Evolutionary conservation across 441 rosid species (phyloP).

Genomic region (Capsella rubella): DNA sequence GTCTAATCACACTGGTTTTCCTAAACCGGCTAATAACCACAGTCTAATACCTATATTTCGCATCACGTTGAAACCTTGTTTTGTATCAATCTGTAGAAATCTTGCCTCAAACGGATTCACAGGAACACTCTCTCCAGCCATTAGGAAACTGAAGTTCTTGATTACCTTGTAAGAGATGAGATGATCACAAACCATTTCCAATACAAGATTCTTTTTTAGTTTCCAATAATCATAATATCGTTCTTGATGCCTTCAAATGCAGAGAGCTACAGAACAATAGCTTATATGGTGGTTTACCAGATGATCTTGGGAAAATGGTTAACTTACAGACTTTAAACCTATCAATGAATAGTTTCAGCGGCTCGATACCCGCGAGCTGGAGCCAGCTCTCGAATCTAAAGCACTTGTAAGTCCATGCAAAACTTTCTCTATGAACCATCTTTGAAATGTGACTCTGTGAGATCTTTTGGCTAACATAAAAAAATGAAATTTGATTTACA

Average conservation of each 20-base stretch:
- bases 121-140: constrained; percentile 80
- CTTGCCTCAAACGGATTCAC: constrained; percentile 80
- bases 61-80: constrained; percentile 5
- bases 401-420: constrained; percentile 59
- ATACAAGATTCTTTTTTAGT: constrained; percentile 14
- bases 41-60: neutral
- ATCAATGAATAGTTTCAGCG: constrained; percentile 77
- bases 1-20: too few species aligned
- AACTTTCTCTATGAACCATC: constrained; percentile 27
- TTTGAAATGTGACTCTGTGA: constrained; percentile 14
- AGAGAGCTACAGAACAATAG: constrained; percentile 89
- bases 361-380: constrained; percentile 80
- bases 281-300: constrained; percentile 74
- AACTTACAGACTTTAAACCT: constrained; percentile 72
- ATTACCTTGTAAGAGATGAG: constrained; percentile 64
- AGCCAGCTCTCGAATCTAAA: constrained; percentile 70
- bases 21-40: too few species aligned
- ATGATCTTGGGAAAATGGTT: constrained; percentile 68
- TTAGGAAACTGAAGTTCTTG: constrained; percentile 73
- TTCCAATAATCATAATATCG: neutral
- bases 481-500: constrained; percentile 44
- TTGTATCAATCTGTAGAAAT: constrained; percentile 56
- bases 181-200: constrained; percentile 6
- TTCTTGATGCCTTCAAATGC: constrained; percentile 43
- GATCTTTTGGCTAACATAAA: constrained; percentile 10